These are phyloP conservation scores for Boletellus sp. DNA, from an alignment of 768 basidiomycete genomes.

Conservation along the genomic window DNA sequence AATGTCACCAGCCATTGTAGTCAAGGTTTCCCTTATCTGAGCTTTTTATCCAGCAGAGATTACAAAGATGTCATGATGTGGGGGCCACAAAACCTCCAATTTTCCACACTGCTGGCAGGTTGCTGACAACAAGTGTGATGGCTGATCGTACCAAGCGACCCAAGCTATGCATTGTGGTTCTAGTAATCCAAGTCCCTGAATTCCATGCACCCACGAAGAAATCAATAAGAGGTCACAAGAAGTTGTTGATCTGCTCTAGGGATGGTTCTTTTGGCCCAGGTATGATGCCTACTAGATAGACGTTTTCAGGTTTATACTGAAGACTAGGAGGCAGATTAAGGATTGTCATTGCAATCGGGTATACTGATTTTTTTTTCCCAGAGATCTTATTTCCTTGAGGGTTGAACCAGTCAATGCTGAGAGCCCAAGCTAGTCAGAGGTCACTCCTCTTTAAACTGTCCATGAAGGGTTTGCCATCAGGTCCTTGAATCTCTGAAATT, in stretches of 20 bases:
- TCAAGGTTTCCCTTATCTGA: constrained; percentile 21
- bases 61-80: too few species aligned
- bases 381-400: too few species aligned
- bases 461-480: background rate
- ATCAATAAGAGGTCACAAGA: background rate
- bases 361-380: background rate
- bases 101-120: background rate
- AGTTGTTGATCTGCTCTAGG: background rate
- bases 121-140: background rate
- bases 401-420: too few species aligned
- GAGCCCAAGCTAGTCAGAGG: background rate
- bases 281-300: background rate
- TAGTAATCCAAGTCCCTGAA: too few species aligned
- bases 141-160: background rate
- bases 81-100: background rate
- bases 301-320: background rate
- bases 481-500: background rate
- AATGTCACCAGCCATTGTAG: constrained; percentile 22
- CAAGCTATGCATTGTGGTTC: background rate
- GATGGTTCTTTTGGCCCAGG: background rate
- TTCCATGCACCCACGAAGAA: background rate
- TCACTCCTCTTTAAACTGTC: background rate
- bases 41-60: constrained; percentile 15
- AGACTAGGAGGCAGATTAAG: background rate
- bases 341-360: background rate